These are phyloP conservation scores for Saraca asoca DNA, from an alignment of 331 rosid genomes.

Conservation along the genomic window DNA sequence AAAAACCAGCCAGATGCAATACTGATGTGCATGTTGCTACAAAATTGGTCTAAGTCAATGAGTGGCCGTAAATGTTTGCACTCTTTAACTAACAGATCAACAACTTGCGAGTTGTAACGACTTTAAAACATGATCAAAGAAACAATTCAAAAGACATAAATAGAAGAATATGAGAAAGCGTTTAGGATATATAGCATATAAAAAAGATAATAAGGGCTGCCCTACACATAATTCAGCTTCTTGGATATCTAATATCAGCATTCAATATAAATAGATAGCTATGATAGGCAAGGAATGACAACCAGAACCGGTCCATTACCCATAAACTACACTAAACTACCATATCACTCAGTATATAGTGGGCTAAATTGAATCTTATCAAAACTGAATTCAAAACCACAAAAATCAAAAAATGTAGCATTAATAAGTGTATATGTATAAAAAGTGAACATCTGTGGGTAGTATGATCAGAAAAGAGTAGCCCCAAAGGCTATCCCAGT, in stretches of 20 bases:
- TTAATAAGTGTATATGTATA: not conserved
- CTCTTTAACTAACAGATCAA: not conserved
- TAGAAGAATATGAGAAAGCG: not conserved
- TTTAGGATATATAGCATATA: not conserved
- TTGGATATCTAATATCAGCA: not conserved
- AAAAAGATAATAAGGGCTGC: not conserved
- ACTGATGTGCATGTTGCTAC: not conserved
- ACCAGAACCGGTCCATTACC: not conserved
- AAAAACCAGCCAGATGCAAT: not conserved
- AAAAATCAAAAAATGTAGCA: not conserved
- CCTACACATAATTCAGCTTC: not conserved
- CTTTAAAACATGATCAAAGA: not conserved
- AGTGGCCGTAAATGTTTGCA: constrained; percentile 11
- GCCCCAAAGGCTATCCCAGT: not conserved
- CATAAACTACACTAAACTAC: constrained; percentile 1
- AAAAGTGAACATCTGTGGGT: not conserved
- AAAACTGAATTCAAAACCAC: not conserved
- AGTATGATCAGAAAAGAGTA: not conserved
- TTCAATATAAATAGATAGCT: not conserved
- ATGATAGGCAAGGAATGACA: not conserved
- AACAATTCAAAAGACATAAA: not conserved
- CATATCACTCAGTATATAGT: not conserved
- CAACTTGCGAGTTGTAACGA: not conserved
- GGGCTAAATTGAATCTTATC: constrained; percentile 2
- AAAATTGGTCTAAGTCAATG: constrained; percentile 1